phyloP scores from a whole-genome alignment of 2,329 filamentous ascomycete genomes.

The Hypoxylon sp. region DNA sequence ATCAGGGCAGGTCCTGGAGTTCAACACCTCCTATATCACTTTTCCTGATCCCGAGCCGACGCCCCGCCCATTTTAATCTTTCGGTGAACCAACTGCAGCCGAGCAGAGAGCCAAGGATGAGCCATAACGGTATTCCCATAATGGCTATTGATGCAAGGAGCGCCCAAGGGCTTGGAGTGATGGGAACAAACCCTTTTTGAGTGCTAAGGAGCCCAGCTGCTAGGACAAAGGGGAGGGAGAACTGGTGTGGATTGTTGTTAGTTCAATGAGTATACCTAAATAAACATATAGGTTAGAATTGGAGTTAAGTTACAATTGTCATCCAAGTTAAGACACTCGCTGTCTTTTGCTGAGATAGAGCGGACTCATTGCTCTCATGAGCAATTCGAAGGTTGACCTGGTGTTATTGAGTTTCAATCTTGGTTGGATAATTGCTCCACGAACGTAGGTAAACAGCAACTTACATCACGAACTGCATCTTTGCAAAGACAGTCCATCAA shows the following conservation, averaged over 20 bases:
- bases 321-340: conserved; percentile 27
- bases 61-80: background rate
- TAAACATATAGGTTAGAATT: background rate
- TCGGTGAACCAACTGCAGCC: background rate
- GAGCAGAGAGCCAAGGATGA: background rate
- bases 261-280: background rate
- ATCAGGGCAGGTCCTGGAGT: background rate
- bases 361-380: conserved; percentile 25
- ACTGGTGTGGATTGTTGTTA: background rate
- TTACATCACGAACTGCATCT: conserved; percentile 2
- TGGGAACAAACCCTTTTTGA: conserved; percentile 25
- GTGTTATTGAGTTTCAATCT: background rate
- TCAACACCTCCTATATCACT: background rate
- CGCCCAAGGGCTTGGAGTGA: conserved; percentile 14
- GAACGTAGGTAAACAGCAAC: background rate
- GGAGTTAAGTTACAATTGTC: conserved; percentile 26
- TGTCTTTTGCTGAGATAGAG: conserved; percentile 18
- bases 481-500: background rate
- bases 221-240: conserved; percentile 1
- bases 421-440: background rate
- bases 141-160: conserved; percentile 9
- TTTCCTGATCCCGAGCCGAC: background rate
- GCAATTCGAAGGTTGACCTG: conserved; percentile 20
- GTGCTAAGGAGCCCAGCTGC: conserved; percentile 22
- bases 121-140: background rate